Base-by-base conservation (phyloP, 2,329 filamentous ascomycete species). In the Didymella keratinophila region DNA sequence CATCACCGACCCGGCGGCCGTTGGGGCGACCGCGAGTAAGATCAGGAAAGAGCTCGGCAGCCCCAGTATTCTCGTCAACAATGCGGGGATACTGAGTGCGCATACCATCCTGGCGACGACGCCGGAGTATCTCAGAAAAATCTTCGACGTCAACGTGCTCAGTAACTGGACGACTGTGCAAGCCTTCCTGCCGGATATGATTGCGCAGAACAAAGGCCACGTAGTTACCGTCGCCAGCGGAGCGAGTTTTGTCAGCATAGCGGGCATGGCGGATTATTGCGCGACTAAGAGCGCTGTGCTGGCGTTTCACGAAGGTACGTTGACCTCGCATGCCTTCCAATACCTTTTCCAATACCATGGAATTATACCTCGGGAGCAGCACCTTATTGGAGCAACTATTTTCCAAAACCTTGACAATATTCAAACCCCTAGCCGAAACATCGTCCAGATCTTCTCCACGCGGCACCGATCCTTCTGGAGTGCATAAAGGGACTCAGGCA, bases 171-270 rank as follows among this genome's bases (percentile, higher is more conserved):
- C 65, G n/a, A 75, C 71, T 0, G 64, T 68, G 45, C 68, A 72
- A 30, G 74, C 69, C 0, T 77, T 78, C 57, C 57, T 78, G 7
- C 76, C 76, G 2, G 66, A 67, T 44, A 78, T 78, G 76, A 66
- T 77, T 20, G 51, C 59, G 3, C 51, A 63, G 18, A 71, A 76
- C 55, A 80, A 68, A 70, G 85, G 85, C 2, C 84, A 87, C 60
- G 76, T 87, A 28, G 77, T 87, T 11, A 85, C 83, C 0, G 78
- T 87, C 14, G 84, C 85, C 2, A 84, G 81, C 57, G 76, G 82
- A 66, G 83, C 83, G 10, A 82, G 80, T 34, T 86, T 82, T 64
- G 56, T 83, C 5, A 74, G 75, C 0, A 62, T 81, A 4, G 79
- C 76, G 1, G 79, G 82, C 28, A 81, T 86, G 61, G 80, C 80